Base-by-base conservation (phyloP, 805 yeast species). In the Ogataea nonfermentans region DNA sequence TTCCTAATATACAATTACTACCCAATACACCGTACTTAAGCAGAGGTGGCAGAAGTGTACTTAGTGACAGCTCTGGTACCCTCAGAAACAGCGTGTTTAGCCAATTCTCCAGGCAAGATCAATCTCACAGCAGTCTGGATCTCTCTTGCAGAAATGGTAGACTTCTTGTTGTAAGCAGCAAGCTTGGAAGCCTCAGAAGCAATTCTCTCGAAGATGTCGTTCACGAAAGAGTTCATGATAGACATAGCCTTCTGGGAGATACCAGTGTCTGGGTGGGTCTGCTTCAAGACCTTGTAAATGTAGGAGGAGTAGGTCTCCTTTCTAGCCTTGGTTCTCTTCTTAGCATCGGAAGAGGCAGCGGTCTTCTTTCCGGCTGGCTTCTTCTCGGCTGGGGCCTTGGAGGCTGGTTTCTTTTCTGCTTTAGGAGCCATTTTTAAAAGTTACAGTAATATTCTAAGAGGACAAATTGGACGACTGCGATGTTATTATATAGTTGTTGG, bases 231-330 rank as follows among this genome's bases (percentile, higher is more conserved):
- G 85, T 91, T 91, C 91, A 91, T 83, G 70, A 91, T 91, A 54
- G 96, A 88, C 96, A 91, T 91, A 53, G 98, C 96, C 69, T 88
- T 86, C 75, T 89, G 95, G 60, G 98, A 90, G 68, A 91, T 91
- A 87, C 97, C 98, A 51, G 98, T 91, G 71, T 91, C 97, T 71
- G 97, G 98, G 74, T 91, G 98, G 50, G 97, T 90, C 79, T 91
- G 97, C 75, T 90, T 90, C 68, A 91, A 84, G 56, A 90, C 97
- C 75, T 91, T 91, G 93, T 90, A 91, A 68, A 91, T 91, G 76
- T 91, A 91, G 50, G 97, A 89, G 53, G 96, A 88, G 79, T 89
- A 91, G 53, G 97, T 88, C 76, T 91, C 97, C 84, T 88, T 89
- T 82, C 97, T 88, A 61, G 90, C 73, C 84, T 89, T 90, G 57